phyloP scores from a whole-genome alignment of 139 green algal species.

The Limnomonas spitsbergensis region DNA sequence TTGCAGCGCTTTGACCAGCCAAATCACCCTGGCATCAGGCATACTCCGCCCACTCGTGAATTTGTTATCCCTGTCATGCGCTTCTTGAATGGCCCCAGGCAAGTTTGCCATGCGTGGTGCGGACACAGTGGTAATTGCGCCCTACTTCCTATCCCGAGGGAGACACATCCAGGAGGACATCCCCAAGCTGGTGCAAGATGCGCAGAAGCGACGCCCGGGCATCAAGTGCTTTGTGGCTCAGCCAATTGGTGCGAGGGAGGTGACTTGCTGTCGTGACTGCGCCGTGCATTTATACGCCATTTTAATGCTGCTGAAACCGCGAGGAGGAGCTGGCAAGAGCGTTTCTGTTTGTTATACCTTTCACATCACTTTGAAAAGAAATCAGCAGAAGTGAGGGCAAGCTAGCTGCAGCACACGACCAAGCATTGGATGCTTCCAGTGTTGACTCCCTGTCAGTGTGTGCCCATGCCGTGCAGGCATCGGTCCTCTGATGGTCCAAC shows the following conservation, averaged over 20 bases:
- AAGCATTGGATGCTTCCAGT: too few relatives aligned
- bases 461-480: conserved; percentile 36
- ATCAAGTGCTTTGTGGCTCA: conserved; percentile 67
- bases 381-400: neutral
- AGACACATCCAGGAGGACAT: conserved; percentile 87
- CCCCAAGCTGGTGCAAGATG: conserved; percentile 67
- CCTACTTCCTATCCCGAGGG: conserved; percentile 83
- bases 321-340: neutral
- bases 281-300: neutral
- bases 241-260: conserved; percentile 48
- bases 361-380: neutral
- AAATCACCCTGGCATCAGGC: too few relatives aligned
- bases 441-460: neutral
- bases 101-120: neutral
- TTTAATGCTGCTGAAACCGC: neutral
- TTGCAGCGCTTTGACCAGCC: too few relatives aligned
- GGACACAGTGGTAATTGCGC: conserved; percentile 66
- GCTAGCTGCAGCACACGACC: neutral
- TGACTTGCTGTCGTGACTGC: neutral
- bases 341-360: neutral
- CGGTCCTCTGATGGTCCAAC: conserved; percentile 67
- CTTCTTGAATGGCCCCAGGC: neutral
- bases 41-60: too few relatives aligned
- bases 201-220: conserved; percentile 23
- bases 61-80: too few relatives aligned